Evolutionary conservation across 2,329 filamentous ascomycete species (phyloP).

Genomic region (Pyricularia sp.): DNA sequence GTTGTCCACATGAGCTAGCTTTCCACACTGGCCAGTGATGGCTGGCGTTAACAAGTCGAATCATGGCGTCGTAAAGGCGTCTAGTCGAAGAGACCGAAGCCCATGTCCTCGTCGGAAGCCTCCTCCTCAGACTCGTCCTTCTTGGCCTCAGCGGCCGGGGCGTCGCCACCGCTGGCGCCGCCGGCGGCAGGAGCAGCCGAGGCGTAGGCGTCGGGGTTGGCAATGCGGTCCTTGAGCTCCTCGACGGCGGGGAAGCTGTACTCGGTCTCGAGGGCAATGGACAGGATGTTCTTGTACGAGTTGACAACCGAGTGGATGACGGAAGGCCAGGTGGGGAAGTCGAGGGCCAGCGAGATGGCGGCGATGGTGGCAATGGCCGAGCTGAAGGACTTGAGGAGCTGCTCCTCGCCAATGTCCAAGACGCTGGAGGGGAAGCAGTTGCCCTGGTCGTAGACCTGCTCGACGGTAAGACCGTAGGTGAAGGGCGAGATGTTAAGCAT

Average conservation of each 20-base stretch:
- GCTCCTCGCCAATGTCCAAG: conserved; percentile 88
- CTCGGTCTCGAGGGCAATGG: conserved; percentile 84
- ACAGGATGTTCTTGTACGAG: conserved; percentile 92
- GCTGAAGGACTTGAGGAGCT: conserved; percentile 78
- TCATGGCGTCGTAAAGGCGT: conserved; percentile 2
- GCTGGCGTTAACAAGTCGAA: neutral
- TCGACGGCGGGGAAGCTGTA: conserved; percentile 93
- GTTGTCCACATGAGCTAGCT: neutral
- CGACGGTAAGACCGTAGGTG: conserved; percentile 96
- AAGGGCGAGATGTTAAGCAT: conserved; percentile 99
- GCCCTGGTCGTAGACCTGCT: conserved; percentile 95
- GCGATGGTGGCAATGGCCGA: conserved; percentile 80
- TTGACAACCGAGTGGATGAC: conserved; percentile 96
- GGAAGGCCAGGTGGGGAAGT: conserved; percentile 93
- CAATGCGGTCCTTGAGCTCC: conserved; percentile 98
- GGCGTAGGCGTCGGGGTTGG: conserved; percentile 96
- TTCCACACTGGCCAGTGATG: neutral
- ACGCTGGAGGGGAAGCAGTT: conserved; percentile 82
- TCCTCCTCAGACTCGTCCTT: conserved; percentile 58
- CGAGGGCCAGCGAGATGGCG: conserved; percentile 80
- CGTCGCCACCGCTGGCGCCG: conserved; percentile 38
- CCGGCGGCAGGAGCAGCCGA: conserved; percentile 64
- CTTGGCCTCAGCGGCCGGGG: conserved; percentile 42
- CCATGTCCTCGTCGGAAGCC: conserved; percentile 56
- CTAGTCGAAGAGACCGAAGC: conserved; percentile 65